These are phyloP conservation scores for Phytophthora ohioensis DNA, from an alignment of 352 stramenopile genomes.

Conservation along the genomic window DNA sequence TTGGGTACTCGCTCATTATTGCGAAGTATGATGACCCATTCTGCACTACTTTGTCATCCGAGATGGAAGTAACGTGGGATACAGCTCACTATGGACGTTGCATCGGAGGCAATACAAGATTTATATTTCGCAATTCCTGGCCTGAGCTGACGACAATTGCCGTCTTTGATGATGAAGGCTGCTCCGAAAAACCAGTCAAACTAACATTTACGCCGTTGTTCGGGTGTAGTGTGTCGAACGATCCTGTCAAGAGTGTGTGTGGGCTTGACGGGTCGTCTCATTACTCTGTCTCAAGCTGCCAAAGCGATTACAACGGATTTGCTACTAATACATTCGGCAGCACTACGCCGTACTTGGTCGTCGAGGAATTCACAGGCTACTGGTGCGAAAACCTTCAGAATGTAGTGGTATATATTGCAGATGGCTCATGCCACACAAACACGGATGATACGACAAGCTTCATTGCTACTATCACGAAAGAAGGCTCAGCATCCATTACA, in stretches of 20 bases:
- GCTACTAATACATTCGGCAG: not conserved
- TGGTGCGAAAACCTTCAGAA: not conserved
- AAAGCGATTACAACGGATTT: not conserved
- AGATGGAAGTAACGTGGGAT: constrained; percentile 4
- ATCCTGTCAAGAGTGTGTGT: constrained; percentile 1
- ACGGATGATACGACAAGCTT: constrained; percentile 18
- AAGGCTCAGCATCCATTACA: constrained; percentile 13
- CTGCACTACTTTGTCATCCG: not conserved
- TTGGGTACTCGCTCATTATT: constrained; percentile 1
- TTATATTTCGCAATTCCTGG: not conserved
- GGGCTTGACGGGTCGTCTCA: not conserved
- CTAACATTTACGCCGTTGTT: not conserved
- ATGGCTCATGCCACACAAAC: not conserved
- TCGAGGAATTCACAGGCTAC: constrained; percentile 9
- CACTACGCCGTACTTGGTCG: constrained; percentile 3
- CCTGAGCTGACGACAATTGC: not conserved
- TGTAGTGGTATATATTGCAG: constrained; percentile 2
- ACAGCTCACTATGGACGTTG: not conserved
- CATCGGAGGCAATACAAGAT: not conserved
- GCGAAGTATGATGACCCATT: constrained; percentile 3
- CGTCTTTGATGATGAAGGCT: not conserved
- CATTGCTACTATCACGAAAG: not conserved
- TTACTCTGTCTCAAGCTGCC: constrained; percentile 5
- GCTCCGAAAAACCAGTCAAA: constrained; percentile 7
- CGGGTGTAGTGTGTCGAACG: not conserved